Conservation (phyloP, 108 stramenopile genomes). For the Pseudonitzschia delicatissima region DNA sequence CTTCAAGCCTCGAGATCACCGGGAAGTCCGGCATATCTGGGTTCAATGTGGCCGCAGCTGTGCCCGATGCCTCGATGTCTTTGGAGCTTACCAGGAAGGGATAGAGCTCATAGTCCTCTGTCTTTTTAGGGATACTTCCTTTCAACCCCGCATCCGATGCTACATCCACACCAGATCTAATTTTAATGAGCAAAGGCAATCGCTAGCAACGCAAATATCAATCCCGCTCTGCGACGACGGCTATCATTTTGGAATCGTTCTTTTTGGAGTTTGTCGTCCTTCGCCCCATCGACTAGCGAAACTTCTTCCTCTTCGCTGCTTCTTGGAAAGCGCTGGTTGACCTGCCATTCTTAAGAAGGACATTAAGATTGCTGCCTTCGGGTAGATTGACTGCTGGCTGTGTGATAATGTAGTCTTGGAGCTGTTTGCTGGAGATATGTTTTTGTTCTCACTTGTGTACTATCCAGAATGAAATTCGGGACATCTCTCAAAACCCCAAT, state of each 20-base stretch:
- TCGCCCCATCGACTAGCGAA: no score
- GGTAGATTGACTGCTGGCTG: no score
- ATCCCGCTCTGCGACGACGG: neutral
- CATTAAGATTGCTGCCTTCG: no score
- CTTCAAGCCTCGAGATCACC: neutral
- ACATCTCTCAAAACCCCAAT: no score
- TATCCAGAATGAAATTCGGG: no score
- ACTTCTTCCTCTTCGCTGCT: no score
- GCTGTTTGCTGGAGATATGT: no score
- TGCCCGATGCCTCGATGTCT: neutral
- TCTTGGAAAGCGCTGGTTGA: no score
- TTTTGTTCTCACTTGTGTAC: no score
- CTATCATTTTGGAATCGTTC: neutral
- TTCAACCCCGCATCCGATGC: neutral
- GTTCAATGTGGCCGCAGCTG: neutral
- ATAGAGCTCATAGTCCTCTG: neutral
- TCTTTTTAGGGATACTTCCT: neutral
- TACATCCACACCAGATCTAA: neutral
- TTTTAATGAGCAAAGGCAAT: neutral
- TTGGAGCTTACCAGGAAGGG: neutral
- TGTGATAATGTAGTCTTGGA: no score
- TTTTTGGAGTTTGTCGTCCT: neutral
- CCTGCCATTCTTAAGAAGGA: no score
- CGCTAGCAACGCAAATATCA: neutral
- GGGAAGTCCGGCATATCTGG: neutral